Percentiles rank a stretch among this genome's conserved stretches.
phyloP scores from a whole-genome alignment of 148 eudicot species.

The Diospyros kaki region DNA sequence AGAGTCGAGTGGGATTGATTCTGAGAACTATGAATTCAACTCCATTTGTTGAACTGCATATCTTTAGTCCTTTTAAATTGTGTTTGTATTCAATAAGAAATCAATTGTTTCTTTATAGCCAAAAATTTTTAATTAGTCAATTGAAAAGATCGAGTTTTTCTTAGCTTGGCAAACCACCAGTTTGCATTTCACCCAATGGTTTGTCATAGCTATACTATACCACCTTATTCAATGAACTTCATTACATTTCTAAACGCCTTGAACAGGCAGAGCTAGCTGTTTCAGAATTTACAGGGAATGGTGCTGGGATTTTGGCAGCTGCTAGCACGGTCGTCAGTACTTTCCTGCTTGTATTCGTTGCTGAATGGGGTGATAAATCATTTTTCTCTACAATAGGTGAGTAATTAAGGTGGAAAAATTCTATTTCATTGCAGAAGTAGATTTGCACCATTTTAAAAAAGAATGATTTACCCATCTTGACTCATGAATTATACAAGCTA shows the following conservation, averaged over 20 bases:
- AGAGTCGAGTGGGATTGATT: not conserved
- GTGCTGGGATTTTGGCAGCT: constrained; percentile 86
- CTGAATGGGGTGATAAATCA: constrained; percentile 99
- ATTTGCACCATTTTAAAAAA: not conserved
- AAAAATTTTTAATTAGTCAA: too few species aligned
- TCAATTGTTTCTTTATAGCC: too few species aligned
- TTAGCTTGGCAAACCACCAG: too few species aligned
- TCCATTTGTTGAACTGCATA: too few species aligned
- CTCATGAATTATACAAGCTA: too few species aligned
- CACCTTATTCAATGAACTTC: not conserved
- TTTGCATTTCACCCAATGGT: too few species aligned
- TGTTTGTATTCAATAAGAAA: too few species aligned
- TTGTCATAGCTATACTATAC: not conserved
- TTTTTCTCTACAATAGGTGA: constrained; percentile 97
- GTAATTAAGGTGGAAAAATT: constrained; percentile 11
- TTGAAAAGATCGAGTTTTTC: too few species aligned
- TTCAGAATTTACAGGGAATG: constrained; percentile 85
- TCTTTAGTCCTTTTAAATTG: too few species aligned
- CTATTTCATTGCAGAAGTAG: not conserved
- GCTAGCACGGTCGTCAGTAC: constrained; percentile 81
- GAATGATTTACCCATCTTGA: not conserved
- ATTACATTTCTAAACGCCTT: constrained; percentile 13
- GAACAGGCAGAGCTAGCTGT: constrained; percentile 95
- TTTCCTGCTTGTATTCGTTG: constrained; percentile 84
- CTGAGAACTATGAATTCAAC: too few species aligned